Conservation (phyloP, 208 protist species). For the Trypanosoma conorhini region DNA sequence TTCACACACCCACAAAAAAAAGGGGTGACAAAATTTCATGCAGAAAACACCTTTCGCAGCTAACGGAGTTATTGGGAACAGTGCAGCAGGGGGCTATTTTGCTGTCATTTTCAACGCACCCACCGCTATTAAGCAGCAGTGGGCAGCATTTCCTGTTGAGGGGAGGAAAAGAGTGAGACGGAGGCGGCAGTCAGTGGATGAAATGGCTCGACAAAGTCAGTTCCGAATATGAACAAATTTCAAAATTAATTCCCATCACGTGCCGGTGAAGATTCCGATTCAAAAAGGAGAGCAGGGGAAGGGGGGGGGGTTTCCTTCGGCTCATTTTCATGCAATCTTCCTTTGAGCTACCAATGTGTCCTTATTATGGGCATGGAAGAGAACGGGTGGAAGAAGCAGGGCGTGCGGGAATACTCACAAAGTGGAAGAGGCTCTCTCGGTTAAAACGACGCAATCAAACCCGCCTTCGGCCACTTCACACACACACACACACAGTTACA, state of each 20-base stretch:
- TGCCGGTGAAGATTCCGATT: background rate
- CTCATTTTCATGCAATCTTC: background rate
- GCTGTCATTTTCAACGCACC: background rate
- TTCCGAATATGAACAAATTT: slow-evolving; percentile 84
- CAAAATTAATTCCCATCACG: slow-evolving; percentile 35
- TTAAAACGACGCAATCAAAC: background rate
- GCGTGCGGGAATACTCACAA: background rate
- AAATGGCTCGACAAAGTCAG: slow-evolving; percentile 6
- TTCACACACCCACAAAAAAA: background rate
- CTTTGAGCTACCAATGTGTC: background rate
- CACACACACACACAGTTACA: background rate
- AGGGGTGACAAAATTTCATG: too few species aligned
- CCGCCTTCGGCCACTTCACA: background rate
- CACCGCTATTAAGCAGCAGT: background rate
- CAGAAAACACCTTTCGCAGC: background rate
- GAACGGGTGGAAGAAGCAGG: background rate
- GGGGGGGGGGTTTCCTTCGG: background rate
- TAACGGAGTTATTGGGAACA: background rate
- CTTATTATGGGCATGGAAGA: background rate
- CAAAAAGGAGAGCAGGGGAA: background rate
- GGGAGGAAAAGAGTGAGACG: background rate
- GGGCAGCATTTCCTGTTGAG: background rate
- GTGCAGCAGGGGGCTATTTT: background rate
- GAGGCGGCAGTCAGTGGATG: background rate
- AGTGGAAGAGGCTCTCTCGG: background rate